Base-by-base conservation (phyloP, 2,329 filamentous ascomycete genomes). In the Grosmannia penicillata region DNA sequence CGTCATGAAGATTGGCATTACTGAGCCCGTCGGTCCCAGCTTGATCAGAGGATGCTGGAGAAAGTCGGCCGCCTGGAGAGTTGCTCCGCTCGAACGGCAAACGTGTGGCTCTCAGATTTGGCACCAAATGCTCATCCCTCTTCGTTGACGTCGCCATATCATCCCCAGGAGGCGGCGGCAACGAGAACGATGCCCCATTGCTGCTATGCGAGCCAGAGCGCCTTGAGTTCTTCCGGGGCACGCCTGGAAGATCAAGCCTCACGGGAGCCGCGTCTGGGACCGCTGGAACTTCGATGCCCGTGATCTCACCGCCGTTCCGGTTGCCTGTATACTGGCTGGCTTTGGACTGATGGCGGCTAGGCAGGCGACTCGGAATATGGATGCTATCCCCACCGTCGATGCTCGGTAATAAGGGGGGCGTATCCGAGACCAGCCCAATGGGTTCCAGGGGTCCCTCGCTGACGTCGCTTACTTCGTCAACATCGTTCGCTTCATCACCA, bases 181-280 rank as follows among this genome's bases (percentile, higher is more conserved):
- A 18, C 17, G 24, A 22, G 8, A 18, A 33, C 2, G 36, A 33
- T 8, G 19, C 24, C 2, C 19, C 15, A 11, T 27, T 32, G 32
- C 22, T 21, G 11, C 8, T 14, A 7, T 27, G 24, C 8, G 14
- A 19, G 8, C 23, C 11, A 5, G 37, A 29, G 42, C 78, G 68
- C 52, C 75, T 76, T 1, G 82, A 86, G 52, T 78, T 85, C 57
- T 79, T 84, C 23, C 81, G 68, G 3, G 82, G 81, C 24, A 86
- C 69, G 8, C 26, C 34, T 2, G 43, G 42, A 4, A 43, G 27
- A 6, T 43, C 36, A 14, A 30, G 10, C 22, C 43, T 24, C 14
- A 40, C 26, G 6, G 40, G 39, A n/a, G 34, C 43, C 13, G n/a
- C n/a, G n/a, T n/a, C 29, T 13, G 6, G 18, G 17, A 21, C n/a